These are phyloP conservation scores for Hansfordia pulvinata DNA, from an alignment of 2,329 filamentous ascomycete species.

Conservation along the genomic window DNA sequence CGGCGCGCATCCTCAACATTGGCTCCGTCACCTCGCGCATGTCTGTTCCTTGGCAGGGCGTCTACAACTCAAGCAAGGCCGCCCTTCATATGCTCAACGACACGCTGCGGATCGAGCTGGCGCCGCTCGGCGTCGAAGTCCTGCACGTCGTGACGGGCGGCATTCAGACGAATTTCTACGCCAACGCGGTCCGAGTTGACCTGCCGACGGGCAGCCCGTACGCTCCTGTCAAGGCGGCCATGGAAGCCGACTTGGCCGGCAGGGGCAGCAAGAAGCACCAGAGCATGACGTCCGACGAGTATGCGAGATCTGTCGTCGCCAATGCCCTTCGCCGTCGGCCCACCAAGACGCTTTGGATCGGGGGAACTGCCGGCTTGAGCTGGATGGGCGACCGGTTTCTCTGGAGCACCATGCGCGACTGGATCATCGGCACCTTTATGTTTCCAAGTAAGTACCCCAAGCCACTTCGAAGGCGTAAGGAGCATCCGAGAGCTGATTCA, in stretches of 20 bases:
- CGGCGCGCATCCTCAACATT: constrained; percentile 22
- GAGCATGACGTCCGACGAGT: constrained; percentile 4
- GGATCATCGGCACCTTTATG: constrained; percentile 6
- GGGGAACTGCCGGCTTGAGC: constrained; percentile 2
- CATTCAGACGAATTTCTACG: constrained; percentile 16
- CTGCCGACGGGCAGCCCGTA: constrained; percentile 5
- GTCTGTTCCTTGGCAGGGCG: constrained; percentile 19
- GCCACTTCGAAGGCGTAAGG: no score
- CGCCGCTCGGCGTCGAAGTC: constrained; percentile 18
- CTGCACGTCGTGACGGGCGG: constrained; percentile 18
- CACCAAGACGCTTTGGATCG: constrained; percentile 6
- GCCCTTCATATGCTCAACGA: constrained; percentile 23
- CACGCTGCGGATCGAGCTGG: constrained; percentile 26
- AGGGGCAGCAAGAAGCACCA: constrained; percentile 2
- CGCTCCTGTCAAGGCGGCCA: constrained; percentile 4
- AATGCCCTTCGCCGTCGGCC: constrained; percentile 5
- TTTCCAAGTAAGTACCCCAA: neutral
- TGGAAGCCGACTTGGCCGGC: constrained; percentile 5
- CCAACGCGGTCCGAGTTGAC: constrained; percentile 4
- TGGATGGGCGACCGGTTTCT: constrained; percentile 5
- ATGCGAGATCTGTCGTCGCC: constrained; percentile 5
- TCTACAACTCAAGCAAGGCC: constrained; percentile 29
- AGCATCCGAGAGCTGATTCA: no score
- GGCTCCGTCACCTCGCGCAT: constrained; percentile 20
- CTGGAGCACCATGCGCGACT: constrained; percentile 4